phyloP scores from a whole-genome alignment of 352 stramenopile species.

The Globisporangium nunn region DNA sequence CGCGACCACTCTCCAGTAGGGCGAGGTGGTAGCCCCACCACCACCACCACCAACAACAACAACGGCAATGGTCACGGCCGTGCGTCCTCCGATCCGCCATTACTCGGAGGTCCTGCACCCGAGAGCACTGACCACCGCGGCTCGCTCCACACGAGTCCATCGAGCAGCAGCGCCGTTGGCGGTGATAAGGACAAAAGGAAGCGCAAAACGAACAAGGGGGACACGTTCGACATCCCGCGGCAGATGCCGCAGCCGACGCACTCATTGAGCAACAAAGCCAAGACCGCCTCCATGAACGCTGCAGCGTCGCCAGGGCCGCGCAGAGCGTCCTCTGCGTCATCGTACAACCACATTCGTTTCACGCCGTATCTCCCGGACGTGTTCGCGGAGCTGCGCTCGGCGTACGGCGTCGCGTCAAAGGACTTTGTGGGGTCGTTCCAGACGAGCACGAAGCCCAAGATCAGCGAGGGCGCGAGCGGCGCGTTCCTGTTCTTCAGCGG shows the following conservation, averaged over 20 bases:
- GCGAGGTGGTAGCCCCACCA: background rate
- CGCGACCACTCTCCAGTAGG: conserved; percentile 27
- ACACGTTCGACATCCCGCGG: conserved; percentile 14
- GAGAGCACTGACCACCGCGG: background rate
- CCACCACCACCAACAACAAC: no score
- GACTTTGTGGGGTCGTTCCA: conserved; percentile 76
- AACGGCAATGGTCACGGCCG: background rate
- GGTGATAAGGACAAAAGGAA: conserved; percentile 4
- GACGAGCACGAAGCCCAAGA: conserved; percentile 81
- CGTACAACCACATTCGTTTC: conserved; percentile 53
- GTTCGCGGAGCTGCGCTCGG: conserved; percentile 72
- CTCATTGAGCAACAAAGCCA: background rate
- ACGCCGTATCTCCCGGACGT: conserved; percentile 63
- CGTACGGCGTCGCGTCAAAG: conserved; percentile 49
- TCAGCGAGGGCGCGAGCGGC: conserved; percentile 85
- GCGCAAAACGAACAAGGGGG: conserved; percentile 8
- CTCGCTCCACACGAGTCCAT: background rate
- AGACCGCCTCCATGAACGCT: conserved; percentile 1
- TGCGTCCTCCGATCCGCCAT: background rate
- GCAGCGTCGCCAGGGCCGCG: conserved; percentile 1
- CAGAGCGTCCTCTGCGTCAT: conserved; percentile 13
- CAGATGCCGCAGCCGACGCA: background rate
- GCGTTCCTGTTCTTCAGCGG: conserved; percentile 91
- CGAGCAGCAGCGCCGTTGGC: background rate
- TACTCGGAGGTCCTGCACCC: background rate